Percentiles rank a stretch among this genome's conserved stretches.
Evolutionary conservation across 257 asterid genomes (phyloP).

Genomic region (Lavandula angustifolia): DNA sequence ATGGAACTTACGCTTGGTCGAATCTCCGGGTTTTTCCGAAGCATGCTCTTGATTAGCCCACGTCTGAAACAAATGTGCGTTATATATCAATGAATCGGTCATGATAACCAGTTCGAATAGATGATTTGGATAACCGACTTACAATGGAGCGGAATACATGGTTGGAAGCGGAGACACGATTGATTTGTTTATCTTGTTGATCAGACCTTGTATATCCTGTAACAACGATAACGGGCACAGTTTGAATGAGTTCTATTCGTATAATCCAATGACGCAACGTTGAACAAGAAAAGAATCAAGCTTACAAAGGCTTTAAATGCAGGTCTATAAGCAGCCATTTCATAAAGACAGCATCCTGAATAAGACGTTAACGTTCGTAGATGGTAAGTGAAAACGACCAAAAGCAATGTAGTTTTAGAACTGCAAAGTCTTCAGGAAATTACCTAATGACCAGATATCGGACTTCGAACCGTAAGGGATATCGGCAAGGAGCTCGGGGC

Average conservation of each 20-base stretch:
- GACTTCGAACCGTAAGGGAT: conserved; percentile 98
- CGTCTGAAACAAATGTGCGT: conserved; percentile 53
- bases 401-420: conserved; percentile 21
- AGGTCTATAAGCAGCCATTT: conserved; percentile 83
- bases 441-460: conserved; percentile 98
- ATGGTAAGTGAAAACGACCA: conserved; percentile 25
- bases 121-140: conserved; percentile 42
- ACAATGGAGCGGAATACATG: conserved; percentile 83
- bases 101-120: neutral
- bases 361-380: conserved; percentile 4
- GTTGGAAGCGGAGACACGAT: conserved; percentile 92
- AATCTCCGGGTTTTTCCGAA: conserved; percentile 83
- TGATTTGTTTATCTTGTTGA: conserved; percentile 88
- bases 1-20: conserved; percentile 78
- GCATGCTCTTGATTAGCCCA: conserved; percentile 92
- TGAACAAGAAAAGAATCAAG: conserved; percentile 17
- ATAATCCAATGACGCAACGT: neutral
- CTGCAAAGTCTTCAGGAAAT: conserved; percentile 25
- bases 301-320: conserved; percentile 99
- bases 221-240: too few species aligned
- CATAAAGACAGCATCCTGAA: conserved; percentile 91
- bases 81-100: conserved; percentile 3
- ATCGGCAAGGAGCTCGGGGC: conserved; percentile 99
- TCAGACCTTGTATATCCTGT: conserved; percentile 95
- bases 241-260: neutral